Percentiles rank a stretch among this genome's conserved stretches.
Evolutionary conservation across 345 rosid genomes (phyloP).

Genomic region (Brassica napus): DNA sequence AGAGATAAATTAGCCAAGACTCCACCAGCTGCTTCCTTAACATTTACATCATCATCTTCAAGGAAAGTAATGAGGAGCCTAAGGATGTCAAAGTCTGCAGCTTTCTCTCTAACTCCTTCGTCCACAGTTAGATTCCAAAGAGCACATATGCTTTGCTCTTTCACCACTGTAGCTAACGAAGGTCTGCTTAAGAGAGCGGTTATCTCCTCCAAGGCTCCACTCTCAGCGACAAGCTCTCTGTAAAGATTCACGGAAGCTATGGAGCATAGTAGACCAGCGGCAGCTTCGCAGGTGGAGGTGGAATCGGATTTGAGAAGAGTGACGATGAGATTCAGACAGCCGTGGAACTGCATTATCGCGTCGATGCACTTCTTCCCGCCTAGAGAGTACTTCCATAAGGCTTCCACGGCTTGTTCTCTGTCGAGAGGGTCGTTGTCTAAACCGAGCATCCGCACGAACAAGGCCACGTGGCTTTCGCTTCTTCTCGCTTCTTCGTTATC

Average conservation of each 20-base stretch:
- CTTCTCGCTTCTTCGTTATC: conserved; percentile 40
- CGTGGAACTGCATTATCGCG: conserved; percentile 70
- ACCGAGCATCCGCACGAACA: conserved; percentile 91
- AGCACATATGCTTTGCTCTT: conserved; percentile 73
- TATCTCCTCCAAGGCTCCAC: conserved; percentile 86
- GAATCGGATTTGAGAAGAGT: conserved; percentile 76
- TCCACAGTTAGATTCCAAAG: conserved; percentile 89
- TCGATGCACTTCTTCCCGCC: conserved; percentile 85
- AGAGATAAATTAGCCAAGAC: conserved; percentile 73
- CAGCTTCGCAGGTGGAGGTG: conserved; percentile 65
- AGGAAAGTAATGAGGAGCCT: conserved; percentile 61
- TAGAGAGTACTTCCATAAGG: conserved; percentile 78
- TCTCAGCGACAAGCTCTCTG: conserved; percentile 71
- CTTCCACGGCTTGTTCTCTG: conserved; percentile 75
- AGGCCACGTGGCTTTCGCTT: conserved; percentile 49
- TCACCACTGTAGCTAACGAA: conserved; percentile 74
- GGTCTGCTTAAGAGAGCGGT: conserved; percentile 58
- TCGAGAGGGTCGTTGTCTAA: conserved; percentile 79
- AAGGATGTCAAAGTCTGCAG: conserved; percentile 57
- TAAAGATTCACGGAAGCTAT: conserved; percentile 68
- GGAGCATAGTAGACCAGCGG: conserved; percentile 79
- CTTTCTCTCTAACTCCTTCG: conserved; percentile 61
- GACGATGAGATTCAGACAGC: conserved; percentile 69
- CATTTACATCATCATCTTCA: conserved; percentile 62
- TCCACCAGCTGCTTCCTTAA: conserved; percentile 88